Evolutionary conservation across 2,329 filamentous ascomycete genomes (phyloP), one percentile per base, ranked within the genome.

Genomic region (Albifimbria verrucaria): DNA sequence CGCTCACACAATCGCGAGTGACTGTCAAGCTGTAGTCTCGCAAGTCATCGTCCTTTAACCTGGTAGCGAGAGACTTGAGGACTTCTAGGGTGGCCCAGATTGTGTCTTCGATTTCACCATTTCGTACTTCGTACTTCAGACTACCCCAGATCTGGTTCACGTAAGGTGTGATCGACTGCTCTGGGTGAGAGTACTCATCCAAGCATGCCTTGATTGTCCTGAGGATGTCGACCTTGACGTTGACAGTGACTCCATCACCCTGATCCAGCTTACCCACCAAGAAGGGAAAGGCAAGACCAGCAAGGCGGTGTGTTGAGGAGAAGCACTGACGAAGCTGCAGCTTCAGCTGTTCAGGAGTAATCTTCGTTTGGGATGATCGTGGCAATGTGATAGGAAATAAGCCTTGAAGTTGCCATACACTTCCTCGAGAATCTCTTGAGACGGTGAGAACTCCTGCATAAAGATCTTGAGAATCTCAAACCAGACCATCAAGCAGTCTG

Each of bases 81-180:
- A 81, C 78, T 45, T 78, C 77, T 17, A 85, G 67, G 1, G 81
- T 83, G 3, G 77, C 77, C 62, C 81, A 77, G 15, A 84, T 79
- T 1, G 76, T 77, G 55, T 84, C 82, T 54, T 79, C 76, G 9
- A 81, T 74, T 54, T 85, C 82, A 12, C 82, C 82, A 51, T 85
- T 83, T 28, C 82, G 78, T 12, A 85, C 82, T 57, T 85, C 82
- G 55, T 83, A 85, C 62, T 85, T 85, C 46, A 85, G 75, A n/a
- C 80, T 81, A 25, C 73, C 72, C 82, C 82, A 85, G 46, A 83
- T 76, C 44, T 77, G 73, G 48, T 76, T 71, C 18, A 74, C 68
- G 48, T 78, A 76, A 0, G 81, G 80, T 2, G 69, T 70, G 15
- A 84, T 62, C 9, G 73, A 78, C 51, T 76, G 68, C 28, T 75